Conservation (phyloP, 1,284 basidiomycete genomes). For the Mrakiaceae sp. region DNA sequence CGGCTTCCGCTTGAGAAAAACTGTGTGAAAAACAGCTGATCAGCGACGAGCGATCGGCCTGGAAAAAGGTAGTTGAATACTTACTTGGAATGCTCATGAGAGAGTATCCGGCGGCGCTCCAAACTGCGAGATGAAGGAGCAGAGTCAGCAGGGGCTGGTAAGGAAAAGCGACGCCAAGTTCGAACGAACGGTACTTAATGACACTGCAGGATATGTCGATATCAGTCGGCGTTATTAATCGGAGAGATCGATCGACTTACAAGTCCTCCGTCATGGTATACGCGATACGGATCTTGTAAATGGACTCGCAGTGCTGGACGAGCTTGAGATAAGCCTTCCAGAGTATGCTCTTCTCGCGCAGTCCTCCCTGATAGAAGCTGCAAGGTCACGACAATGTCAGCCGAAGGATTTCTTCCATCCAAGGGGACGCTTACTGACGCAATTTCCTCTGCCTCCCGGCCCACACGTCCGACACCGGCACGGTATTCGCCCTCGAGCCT, state of each 20-base stretch:
- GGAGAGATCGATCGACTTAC: background rate
- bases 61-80: slow-evolving; percentile 42
- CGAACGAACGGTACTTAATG: background rate
- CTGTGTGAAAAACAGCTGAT: background rate
- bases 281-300: slow-evolving; percentile 68
- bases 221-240: background rate
- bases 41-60: slow-evolving; percentile 10
- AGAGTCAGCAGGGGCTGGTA: slow-evolving; percentile 2
- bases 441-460: slow-evolving; percentile 85
- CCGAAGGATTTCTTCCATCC: background rate
- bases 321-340: slow-evolving; percentile 66
- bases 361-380: slow-evolving; percentile 78
- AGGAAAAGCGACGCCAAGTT: too few species aligned
- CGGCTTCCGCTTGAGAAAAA: slow-evolving; percentile 5
- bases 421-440: slow-evolving; percentile 38
- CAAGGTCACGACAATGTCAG: slow-evolving; percentile 24
- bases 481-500: slow-evolving; percentile 77
- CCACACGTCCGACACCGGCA: slow-evolving; percentile 74
- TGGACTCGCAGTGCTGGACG: slow-evolving; percentile 79
- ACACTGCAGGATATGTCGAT: background rate
- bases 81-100: slow-evolving; percentile 67
- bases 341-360: slow-evolving; percentile 72
- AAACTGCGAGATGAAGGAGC: slow-evolving; percentile 36
- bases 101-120: slow-evolving; percentile 80
- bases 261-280: slow-evolving; percentile 51